Evolutionary conservation across 2,329 filamentous ascomycete genomes (phyloP).

Genomic region (Diplocarpon mali): DNA sequence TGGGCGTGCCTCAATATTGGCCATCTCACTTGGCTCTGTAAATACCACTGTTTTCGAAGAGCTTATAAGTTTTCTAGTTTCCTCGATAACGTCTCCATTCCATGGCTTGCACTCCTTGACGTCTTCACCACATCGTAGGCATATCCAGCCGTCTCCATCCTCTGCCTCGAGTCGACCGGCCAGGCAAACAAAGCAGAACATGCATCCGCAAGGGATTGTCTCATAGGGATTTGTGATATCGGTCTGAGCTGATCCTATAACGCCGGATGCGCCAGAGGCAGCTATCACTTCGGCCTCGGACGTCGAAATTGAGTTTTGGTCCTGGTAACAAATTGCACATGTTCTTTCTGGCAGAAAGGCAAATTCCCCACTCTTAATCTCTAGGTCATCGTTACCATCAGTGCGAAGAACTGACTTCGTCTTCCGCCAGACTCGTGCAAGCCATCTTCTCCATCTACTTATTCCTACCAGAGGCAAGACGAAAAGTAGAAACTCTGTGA

Average conservation of each 20-base stretch:
- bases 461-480: conserved; percentile 94
- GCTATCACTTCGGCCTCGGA: conserved; percentile 69
- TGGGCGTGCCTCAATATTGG: conserved; percentile 15
- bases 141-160: conserved; percentile 89
- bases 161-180: conserved; percentile 81
- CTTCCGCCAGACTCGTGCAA: conserved; percentile 77
- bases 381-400: conserved; percentile 37
- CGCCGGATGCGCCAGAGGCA: conserved; percentile 53
- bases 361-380: conserved; percentile 58
- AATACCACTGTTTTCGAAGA: conserved; percentile 51
- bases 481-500: conserved; percentile 97
- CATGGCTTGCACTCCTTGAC: conserved; percentile 83
- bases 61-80: conserved; percentile 28
- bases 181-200: conserved; percentile 96
- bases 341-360: conserved; percentile 84
- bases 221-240: conserved; percentile 97
- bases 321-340: conserved; percentile 93
- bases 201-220: conserved; percentile 74
- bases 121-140: conserved; percentile 74
- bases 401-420: conserved; percentile 54
- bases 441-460: conserved; percentile 81
- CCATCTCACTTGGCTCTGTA: conserved; percentile 25
- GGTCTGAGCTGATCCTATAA: conserved; percentile 78
- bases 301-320: conserved; percentile 64
- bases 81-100: conserved; percentile 75